Evolutionary conservation across 495 filamentous ascomycete genomes (phyloP).

Genomic region (Hypoxylon crocopeplum): DNA sequence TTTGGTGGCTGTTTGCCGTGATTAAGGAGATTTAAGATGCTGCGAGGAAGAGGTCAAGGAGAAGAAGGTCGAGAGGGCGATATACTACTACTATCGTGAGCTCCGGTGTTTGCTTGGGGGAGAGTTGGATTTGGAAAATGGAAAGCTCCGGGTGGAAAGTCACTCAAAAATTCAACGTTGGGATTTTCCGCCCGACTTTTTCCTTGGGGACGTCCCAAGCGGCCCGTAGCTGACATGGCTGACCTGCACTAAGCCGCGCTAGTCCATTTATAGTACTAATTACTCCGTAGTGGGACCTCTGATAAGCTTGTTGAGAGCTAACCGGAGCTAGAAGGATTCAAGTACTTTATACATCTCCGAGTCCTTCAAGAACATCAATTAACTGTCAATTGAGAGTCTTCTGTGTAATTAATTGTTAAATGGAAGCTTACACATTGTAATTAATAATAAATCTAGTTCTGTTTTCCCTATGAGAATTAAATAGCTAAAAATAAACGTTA

Average conservation of each 20-base stretch:
- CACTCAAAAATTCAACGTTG: constrained; percentile 40
- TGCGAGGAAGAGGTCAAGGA: background rate
- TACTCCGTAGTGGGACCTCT: constrained; percentile 15
- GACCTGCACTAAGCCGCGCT: constrained; percentile 24
- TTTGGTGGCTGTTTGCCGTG: constrained; percentile 25
- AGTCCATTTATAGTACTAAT: constrained; percentile 21
- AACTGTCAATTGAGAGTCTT: background rate
- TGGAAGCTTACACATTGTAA: too few relatives aligned
- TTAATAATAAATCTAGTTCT: too few relatives aligned
- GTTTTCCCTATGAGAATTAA: too few relatives aligned
- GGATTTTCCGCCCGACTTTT: constrained; percentile 41
- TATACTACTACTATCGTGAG: constrained; percentile 14
- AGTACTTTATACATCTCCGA: too few relatives aligned
- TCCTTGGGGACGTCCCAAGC: constrained; percentile 23
- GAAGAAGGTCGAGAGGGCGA: constrained; percentile 2
- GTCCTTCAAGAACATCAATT: background rate
- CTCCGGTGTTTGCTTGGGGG: constrained; percentile 7
- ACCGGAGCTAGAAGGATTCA: too few relatives aligned
- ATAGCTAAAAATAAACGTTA: too few relatives aligned
- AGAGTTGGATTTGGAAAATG: constrained; percentile 13
- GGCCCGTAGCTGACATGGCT: constrained; percentile 7
- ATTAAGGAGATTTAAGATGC: background rate
- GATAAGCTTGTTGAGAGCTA: constrained; percentile 32
- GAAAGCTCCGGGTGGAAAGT: constrained; percentile 38
- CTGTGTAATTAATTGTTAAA: too few relatives aligned